A percentile compares a stretch with the other conserved stretches of the same genome.
These are phyloP conservation scores for Blastobotrys terrestris DNA, from an alignment of 805 yeast species.

Conservation along the genomic window DNA sequence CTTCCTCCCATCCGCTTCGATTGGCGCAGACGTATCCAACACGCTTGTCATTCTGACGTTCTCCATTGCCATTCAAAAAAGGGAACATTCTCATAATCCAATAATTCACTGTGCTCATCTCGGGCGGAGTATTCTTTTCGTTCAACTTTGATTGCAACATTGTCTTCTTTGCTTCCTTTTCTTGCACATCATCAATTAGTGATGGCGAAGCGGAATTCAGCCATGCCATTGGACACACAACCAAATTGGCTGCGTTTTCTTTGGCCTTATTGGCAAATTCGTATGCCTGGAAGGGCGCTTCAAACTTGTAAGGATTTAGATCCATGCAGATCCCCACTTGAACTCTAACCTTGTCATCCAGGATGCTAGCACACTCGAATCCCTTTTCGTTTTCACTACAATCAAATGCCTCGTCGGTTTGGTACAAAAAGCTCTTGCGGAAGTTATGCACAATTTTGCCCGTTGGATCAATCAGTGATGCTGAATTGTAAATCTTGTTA, in stretches of 20 bases:
- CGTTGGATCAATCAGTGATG: slow-evolving; percentile 50
- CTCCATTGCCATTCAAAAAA: slow-evolving; percentile 35
- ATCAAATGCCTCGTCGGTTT: slow-evolving; percentile 78
- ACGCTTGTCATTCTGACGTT: slow-evolving; percentile 11
- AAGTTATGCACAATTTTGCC: slow-evolving; percentile 63
- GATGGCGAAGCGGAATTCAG: slow-evolving; percentile 30
- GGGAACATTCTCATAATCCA: slow-evolving; percentile 74
- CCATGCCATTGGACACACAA: slow-evolving; percentile 88
- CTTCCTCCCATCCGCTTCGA: slow-evolving; percentile 72
- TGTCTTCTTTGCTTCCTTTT: slow-evolving; percentile 15
- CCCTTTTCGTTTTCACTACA: slow-evolving; percentile 59
- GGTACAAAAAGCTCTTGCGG: slow-evolving; percentile 69
- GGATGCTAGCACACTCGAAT: slow-evolving; percentile 32
- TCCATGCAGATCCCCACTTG: slow-evolving; percentile 93
- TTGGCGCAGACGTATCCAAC: slow-evolving; percentile 53
- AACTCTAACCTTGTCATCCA: slow-evolving; percentile 25
- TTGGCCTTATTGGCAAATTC: slow-evolving; percentile 61
- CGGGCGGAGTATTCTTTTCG: slow-evolving; percentile 15
- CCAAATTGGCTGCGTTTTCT: slow-evolving; percentile 43
- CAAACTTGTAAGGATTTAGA: slow-evolving; percentile 76
- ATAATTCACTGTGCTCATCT: slow-evolving; percentile 49
- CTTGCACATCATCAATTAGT: slow-evolving; percentile 9
- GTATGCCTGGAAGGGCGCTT: slow-evolving; percentile 67
- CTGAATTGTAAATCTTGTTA: slow-evolving; percentile 56
- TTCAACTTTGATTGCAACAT: slow-evolving; percentile 14